A percentile compares a stretch with the other conserved stretches of the same genome.
Conservation (phyloP, 2,329 filamentous ascomycete genomes). For the Myotisia sp. region DNA sequence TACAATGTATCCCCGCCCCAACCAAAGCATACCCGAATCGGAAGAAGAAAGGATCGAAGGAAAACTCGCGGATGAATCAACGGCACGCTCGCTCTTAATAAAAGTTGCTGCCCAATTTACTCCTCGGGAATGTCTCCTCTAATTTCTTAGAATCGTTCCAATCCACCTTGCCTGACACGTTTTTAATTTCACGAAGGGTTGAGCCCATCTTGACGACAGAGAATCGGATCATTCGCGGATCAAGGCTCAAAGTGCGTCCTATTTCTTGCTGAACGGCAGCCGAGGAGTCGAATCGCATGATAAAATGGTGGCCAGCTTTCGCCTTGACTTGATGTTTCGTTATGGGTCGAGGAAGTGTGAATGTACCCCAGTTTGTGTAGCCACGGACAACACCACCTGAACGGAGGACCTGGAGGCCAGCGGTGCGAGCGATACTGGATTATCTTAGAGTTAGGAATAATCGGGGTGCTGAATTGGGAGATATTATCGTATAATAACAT, state of each 20-base stretch:
- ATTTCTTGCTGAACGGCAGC: constrained; percentile 60
- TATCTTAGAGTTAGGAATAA: constrained; percentile 1
- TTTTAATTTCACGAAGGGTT: constrained; percentile 47
- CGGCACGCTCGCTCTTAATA: too few species aligned
- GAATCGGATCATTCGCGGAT: constrained; percentile 81
- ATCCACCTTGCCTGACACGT: constrained; percentile 40
- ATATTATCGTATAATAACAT: constrained; percentile 31
- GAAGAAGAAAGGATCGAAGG: neutral
- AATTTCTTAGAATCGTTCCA: constrained; percentile 32
- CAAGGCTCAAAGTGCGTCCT: constrained; percentile 60
- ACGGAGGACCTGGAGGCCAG: constrained; percentile 68
- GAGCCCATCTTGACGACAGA: constrained; percentile 72
- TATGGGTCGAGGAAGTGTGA: constrained; percentile 65
- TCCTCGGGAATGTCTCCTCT: constrained; percentile 9
- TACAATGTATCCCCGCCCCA: neutral
- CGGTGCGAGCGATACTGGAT: constrained; percentile 70
- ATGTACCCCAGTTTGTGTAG: constrained; percentile 89
- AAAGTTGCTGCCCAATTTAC: too few species aligned
- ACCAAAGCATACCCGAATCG: neutral
- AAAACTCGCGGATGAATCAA: too few species aligned
- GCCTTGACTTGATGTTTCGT: constrained; percentile 72
- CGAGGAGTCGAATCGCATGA: constrained; percentile 86
- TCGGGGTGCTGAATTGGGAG: constrained; percentile 6
- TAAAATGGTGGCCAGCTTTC: constrained; percentile 85
- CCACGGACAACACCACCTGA: constrained; percentile 81